phyloP scores from a whole-genome alignment of 192 early-diverging fungal genomes.

The Podila epigama region DNA sequence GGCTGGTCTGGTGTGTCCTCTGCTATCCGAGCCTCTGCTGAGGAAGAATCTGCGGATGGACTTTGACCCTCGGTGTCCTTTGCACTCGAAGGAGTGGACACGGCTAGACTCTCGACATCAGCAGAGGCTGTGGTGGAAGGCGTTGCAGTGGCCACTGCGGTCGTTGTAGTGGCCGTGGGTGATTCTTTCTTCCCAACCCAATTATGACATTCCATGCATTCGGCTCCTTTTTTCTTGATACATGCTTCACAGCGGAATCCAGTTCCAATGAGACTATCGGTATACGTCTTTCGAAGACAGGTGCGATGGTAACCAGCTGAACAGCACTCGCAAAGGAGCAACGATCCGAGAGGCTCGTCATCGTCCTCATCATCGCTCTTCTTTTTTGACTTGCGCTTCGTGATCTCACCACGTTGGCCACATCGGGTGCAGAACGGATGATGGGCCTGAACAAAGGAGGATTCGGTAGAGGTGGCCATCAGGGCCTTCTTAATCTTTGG shows the following conservation, averaged over 20 bases:
- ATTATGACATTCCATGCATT: conserved; percentile 41
- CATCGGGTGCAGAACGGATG: conserved; percentile 44
- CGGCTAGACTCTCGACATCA: background rate
- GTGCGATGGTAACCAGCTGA: conserved; percentile 36
- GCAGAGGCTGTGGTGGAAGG: background rate
- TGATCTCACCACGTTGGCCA: conserved; percentile 36
- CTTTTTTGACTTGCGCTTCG: conserved; percentile 44
- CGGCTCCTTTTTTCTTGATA: conserved; percentile 38
- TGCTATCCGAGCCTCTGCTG: background rate
- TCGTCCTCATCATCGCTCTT: conserved; percentile 48
- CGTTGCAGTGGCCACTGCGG: background rate
- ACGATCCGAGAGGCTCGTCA: conserved; percentile 35
- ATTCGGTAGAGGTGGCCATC: conserved; percentile 31
- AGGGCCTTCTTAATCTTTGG: conserved; percentile 34
- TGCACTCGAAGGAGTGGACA: background rate
- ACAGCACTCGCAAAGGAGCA: conserved; percentile 50
- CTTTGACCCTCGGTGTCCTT: background rate
- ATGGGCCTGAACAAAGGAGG: conserved; percentile 39
- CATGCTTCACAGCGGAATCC: conserved; percentile 48
- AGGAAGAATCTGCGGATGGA: background rate
- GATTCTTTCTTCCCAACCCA: conserved; percentile 19
- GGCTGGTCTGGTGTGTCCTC: conserved; percentile 5
- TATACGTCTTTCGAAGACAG: conserved; percentile 34
- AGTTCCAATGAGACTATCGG: conserved; percentile 22
- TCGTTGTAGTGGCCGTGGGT: background rate